phyloP scores from a whole-genome alignment of 2,329 filamentous ascomycete genomes.

The Albifimbria verrucaria region DNA sequence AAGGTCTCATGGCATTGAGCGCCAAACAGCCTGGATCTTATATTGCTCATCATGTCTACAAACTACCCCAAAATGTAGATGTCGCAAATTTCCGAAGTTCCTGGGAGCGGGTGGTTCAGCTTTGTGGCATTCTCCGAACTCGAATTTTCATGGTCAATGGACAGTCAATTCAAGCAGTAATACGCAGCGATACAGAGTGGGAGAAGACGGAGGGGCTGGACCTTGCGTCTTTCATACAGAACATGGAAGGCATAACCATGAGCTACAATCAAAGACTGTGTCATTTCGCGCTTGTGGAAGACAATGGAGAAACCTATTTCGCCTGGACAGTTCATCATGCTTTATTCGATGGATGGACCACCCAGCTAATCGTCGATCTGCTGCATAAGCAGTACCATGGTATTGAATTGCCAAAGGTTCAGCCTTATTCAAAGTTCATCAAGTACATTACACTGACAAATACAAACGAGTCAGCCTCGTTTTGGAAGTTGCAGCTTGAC shows the following conservation, averaged over 20 bases:
- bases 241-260: not conserved
- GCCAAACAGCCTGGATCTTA: not conserved
- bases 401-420: not conserved
- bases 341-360: conserved; percentile 50
- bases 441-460: not conserved
- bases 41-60: not conserved
- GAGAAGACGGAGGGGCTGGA: not conserved
- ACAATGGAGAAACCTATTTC: conserved; percentile 1
- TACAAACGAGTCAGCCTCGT: not conserved
- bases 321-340: conserved; percentile 31
- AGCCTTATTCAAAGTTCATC: not conserved
- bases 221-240: not conserved
- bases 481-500: not conserved
- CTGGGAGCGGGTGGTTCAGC: conserved; percentile 1
- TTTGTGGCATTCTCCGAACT: conserved; percentile 1
- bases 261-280: not conserved
- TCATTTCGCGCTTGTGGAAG: not conserved
- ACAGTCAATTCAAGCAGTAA: not conserved
- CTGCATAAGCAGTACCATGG: not conserved
- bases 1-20: conserved; percentile 2
- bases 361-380: conserved; percentile 28
- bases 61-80: not conserved
- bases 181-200: conserved; percentile 1
- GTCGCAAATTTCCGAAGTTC: not conserved
- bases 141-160: not conserved